Percentiles rank a stretch among this genome's conserved stretches.
Evolutionary conservation across 495 filamentous ascomycete genomes (phyloP).

Genomic region (Penicillium mononematosum): DNA sequence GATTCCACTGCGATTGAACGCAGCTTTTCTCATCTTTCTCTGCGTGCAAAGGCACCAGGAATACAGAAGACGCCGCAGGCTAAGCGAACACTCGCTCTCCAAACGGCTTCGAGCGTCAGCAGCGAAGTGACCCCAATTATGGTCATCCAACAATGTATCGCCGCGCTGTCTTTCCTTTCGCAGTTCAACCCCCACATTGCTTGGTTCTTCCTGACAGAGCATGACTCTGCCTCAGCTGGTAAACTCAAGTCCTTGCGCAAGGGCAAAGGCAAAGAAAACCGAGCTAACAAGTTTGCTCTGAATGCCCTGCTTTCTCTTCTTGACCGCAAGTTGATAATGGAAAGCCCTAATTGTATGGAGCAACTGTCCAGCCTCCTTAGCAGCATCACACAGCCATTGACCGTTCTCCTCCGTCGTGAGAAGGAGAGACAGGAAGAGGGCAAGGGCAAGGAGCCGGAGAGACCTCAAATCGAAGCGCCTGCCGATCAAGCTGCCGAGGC

Average conservation of each 20-base stretch:
- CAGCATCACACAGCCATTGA: constrained; percentile 84
- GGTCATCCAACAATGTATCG: constrained; percentile 93
- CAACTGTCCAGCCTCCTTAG: constrained; percentile 81
- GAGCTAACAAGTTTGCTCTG: constrained; percentile 82
- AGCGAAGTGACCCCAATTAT: constrained; percentile 86
- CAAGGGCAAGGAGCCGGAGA: constrained; percentile 52
- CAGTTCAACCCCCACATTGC: constrained; percentile 81
- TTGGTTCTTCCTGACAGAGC: constrained; percentile 92
- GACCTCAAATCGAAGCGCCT: constrained; percentile 25
- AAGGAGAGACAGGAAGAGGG: constrained; percentile 67
- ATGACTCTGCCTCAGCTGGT: constrained; percentile 70
- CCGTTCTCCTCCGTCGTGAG: constrained; percentile 76
- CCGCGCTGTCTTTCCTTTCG: constrained; percentile 74
- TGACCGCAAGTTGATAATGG: constrained; percentile 88
- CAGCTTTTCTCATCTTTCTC: constrained; percentile 88
- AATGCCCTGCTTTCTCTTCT: constrained; percentile 86
- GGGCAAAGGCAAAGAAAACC: constrained; percentile 81
- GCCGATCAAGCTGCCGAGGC: constrained; percentile 25
- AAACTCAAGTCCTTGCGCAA: constrained; percentile 78
- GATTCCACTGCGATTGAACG: constrained; percentile 93
- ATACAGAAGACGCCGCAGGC: constrained; percentile 75
- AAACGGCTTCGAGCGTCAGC: constrained; percentile 52
- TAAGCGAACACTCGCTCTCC: constrained; percentile 63
- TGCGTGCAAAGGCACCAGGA: constrained; percentile 80
- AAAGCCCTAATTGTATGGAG: constrained; percentile 94